Conservation (phyloP, 169 alveolate species). For the Plasmodium coatneyi region DNA sequence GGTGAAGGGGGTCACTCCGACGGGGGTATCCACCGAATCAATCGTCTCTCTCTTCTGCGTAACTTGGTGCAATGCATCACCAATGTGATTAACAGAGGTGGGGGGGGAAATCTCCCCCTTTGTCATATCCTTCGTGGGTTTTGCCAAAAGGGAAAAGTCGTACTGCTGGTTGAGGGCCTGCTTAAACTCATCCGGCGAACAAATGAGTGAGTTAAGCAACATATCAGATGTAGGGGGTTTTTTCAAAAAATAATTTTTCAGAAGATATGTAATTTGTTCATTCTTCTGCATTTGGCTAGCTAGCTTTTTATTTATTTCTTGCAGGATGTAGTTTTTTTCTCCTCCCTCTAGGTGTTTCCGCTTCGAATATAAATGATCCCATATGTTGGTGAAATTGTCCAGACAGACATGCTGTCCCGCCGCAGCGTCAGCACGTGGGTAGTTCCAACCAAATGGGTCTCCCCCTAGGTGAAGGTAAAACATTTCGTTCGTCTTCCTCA, state of each 20-base stretch:
- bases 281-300: conserved; percentile 19
- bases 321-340: not conserved
- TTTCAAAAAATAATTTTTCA: conserved; percentile 36
- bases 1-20: not conserved
- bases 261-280: conserved; percentile 13
- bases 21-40: not conserved
- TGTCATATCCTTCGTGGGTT: not conserved
- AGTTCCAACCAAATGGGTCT: not conserved
- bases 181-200: conserved; percentile 35
- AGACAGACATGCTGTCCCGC: not conserved
- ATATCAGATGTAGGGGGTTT: conserved; percentile 4
- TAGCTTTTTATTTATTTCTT: conserved; percentile 28
- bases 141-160: not conserved
- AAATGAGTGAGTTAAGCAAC: conserved; percentile 15
- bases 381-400: conserved; percentile 7
- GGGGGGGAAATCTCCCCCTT: not conserved
- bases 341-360: not conserved
- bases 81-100: not conserved
- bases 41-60: not conserved
- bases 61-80: not conserved
- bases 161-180: not conserved
- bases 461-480: conserved; percentile 13
- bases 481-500: conserved; percentile 13
- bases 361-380: not conserved
- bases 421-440: not conserved